Base-by-base conservation (phyloP, 768 basidiomycete genomes). In the Heimioporus sp. region DNA sequence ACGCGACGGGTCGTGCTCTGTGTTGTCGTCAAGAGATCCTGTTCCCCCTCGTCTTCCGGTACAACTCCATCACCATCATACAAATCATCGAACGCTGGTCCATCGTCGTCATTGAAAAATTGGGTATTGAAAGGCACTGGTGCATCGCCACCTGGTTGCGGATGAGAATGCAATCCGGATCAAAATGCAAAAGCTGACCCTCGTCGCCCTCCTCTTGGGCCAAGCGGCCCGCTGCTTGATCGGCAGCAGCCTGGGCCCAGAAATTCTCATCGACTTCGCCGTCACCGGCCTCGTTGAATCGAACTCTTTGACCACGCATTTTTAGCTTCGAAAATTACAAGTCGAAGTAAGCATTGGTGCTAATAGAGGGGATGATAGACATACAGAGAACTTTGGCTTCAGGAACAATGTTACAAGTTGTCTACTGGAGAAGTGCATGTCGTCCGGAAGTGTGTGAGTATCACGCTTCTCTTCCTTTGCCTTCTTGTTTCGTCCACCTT, bases 211-310 rank as follows among this genome's bases (percentile, higher is more conserved):
- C 81, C 11, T 79, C 77, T 50, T 79, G 79, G 7, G 67, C 74
- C 17, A 67, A 59, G 16, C 79, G 80, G 10, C 74, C 82, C 10
- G 80, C 87, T 13, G 84, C 85, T 67, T 90, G 86, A 46, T 90
- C 83, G 0, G 91, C 92, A 10, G 93, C 94, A 5, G 92, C 92
- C 61, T 92, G 89, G 0, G 94, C 95, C 97, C 97, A 98, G 75
- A 94, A 98, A 55, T 90, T 85, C 71, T 95, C 93, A 65, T 98
- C 96, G 24, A 96, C 86, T 69, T 97, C 94, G 28, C 89, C 93
- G 57, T 93, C 87, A 28, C 79, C 82, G 28, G 79, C 76, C 50
- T 82, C 78, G 51, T 85, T 82, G 42, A 74, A 56, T 46, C 67
- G 59, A 30, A 77, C 81, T 35, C 78, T 77, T 49, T 83, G 83